Evolutionary conservation across 331 rosid species (phyloP), one percentile per base, ranked within the genome.

Genomic region (Arachis monticola): DNA sequence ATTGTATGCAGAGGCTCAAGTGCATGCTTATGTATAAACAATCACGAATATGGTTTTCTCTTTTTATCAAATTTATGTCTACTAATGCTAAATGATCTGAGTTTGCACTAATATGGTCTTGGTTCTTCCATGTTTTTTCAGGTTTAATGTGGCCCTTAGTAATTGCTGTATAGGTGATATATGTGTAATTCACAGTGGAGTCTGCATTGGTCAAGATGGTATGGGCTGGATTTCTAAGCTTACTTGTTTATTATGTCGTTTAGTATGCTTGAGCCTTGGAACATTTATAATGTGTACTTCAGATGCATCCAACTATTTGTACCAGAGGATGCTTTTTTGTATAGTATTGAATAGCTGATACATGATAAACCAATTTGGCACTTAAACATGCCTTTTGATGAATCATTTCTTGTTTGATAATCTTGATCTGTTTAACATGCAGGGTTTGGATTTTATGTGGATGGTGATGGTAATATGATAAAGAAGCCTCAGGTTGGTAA

Each of bases 201-300:
- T 86, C 50, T 89, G 96, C 94, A 78, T 93, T 77, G 98, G 97
- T 74, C 98, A 93, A 88, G 97, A 93, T 80, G 98, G 97, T 93
- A 88, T 35, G 83, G 79, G 70, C 72, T 74, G 52, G n/a, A 13
- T 31, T 76, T 45, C 47, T 70, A 51, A 60, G 31, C 83, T 60
- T 66, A 17, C 71, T 67, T 81, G 59, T 47, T 35, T 35, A 35
- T 80, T 35, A n/a, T 72, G 59, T 63, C 69, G 40, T 40, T 32
- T 45, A 61, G 38, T 50, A 11, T 13, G 17, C 48, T 59, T 69
- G 35, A 78, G 40, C 40, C 40, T 35, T 35, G 3, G 40, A 69
- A 42, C 62, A 66, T 58, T 44, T 55, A 57, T 58, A 41, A 17
- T 65, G 7, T 52, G 59, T 48, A 48, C 10, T 68, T 46, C 44